Base-by-base conservation (phyloP, 352 stramenopile genomes). In the Pythium brachiatum region DNA sequence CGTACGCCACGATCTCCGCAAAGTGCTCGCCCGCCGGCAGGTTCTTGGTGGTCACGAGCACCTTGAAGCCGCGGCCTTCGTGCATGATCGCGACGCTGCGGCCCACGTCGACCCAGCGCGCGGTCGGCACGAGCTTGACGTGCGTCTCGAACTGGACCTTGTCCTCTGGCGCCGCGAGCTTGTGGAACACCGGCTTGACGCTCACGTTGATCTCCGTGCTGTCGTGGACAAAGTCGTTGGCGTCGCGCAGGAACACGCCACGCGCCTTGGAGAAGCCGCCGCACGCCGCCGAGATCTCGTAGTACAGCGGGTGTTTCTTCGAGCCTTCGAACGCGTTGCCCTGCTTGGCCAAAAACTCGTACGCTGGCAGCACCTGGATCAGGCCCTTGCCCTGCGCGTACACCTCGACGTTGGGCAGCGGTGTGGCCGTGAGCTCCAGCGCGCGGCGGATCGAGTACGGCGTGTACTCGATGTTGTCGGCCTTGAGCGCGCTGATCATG, bases 401-500 rank as follows among this genome's bases (percentile, higher is more conserved):
- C 6, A 82, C 70, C 21, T 94, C 81, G 21, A 89, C 79, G 48
- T 86, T 83, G 7, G 73, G 66, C 2, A 97, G 60, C 23, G 69
- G 72, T 13, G 76, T 61, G 3, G 90, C 90, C 26, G 89, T 95
- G 64, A 94, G 88, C 71, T 97, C 78, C 26, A 98, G 54, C 18
- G 90, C 91, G 34, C 88, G 81, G 39, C 90, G 86, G 29, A 98
- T 86, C 54, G 89, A 93, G 63, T 85, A 84, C 38, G 92, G 90
- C 46, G 90, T 94, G 68, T 95, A 96, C 43, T 69, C 69, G 23
- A 98, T 79, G 7, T 72, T 53, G 36, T 80, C 66, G n/a, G 69
- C 74, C 71, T 97, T 97, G 62, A 97, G 78, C 12, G 78, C 96
- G 53, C 84, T 97, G 43, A 99, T 74, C 6, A 99, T 71, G 25